Evolutionary conservation across 768 basidiomycete species (phyloP).

Genomic region (Boletus coccyginus): DNA sequence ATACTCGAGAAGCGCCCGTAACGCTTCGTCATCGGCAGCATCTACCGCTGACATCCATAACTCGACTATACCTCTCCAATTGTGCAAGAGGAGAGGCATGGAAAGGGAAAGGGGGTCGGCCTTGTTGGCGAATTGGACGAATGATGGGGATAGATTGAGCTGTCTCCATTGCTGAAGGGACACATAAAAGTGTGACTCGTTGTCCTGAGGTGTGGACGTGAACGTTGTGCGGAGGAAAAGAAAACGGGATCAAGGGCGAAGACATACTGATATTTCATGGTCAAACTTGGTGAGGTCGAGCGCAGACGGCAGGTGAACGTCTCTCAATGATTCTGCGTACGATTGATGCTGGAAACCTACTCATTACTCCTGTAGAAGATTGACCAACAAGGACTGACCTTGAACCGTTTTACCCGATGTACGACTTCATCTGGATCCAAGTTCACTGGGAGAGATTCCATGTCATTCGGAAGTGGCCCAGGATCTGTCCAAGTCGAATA

Average conservation of each 20-base stretch:
- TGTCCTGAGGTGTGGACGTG: slow-evolving; percentile 47
- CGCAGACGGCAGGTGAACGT: slow-evolving; percentile 69
- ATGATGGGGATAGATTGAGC: slow-evolving; percentile 74
- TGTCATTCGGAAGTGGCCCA: background rate
- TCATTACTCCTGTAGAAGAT: background rate
- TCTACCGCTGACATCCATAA: slow-evolving; percentile 62
- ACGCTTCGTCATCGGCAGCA: slow-evolving; percentile 65
- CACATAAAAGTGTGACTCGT: slow-evolving; percentile 75
- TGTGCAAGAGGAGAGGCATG: slow-evolving; percentile 78
- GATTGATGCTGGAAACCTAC: slow-evolving; percentile 61
- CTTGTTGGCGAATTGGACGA: slow-evolving; percentile 64
- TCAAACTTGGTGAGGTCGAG: slow-evolving; percentile 55
- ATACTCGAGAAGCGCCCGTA: slow-evolving; percentile 75
- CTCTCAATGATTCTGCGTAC: slow-evolving; percentile 61
- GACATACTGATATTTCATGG: slow-evolving; percentile 52
- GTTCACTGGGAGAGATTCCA: slow-evolving; percentile 2
- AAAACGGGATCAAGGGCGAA: background rate
- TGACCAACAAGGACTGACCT: slow-evolving; percentile 30
- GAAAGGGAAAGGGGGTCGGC: slow-evolving; percentile 63
- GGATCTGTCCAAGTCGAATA: background rate
- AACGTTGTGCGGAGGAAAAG: background rate
- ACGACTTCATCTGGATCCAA: slow-evolving; percentile 22
- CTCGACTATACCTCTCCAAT: slow-evolving; percentile 67
- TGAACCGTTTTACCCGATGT: slow-evolving; percentile 49
- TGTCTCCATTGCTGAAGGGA: slow-evolving; percentile 75